Conservation (phyloP, 768 basidiomycete species). For the Dacryopinax spathularia region DNA sequence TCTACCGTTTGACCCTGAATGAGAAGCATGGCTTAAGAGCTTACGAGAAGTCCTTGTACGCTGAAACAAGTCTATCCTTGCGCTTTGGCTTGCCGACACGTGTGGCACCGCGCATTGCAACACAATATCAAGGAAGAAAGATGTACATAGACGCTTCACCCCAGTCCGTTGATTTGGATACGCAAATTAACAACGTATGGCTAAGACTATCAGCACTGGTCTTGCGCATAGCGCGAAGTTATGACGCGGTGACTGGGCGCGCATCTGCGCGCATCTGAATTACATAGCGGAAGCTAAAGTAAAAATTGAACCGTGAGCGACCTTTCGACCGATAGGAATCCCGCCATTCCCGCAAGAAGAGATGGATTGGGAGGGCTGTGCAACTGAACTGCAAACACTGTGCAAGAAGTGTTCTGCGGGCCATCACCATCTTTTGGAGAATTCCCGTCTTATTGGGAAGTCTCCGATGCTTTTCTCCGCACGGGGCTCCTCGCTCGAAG, state of each 20-base stretch:
- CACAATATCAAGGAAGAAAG: neutral
- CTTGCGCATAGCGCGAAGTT: no score
- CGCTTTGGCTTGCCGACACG: neutral
- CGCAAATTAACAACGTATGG: no score
- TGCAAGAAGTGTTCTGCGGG: neutral
- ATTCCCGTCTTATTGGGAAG: neutral
- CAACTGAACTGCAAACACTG: neutral
- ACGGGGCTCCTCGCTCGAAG: neutral
- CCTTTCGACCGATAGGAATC: neutral
- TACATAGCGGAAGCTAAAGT: no score
- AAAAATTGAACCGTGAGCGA: no score
- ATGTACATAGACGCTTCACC: no score
- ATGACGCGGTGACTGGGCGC: no score
- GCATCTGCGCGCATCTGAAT: no score
- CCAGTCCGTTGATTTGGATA: no score
- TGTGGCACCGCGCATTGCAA: neutral
- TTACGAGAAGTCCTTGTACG: neutral
- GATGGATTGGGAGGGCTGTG: neutral
- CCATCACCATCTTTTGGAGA: neutral
- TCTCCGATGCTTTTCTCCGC: neutral
- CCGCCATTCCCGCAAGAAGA: neutral
- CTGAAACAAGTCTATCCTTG: neutral
- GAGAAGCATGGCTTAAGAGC: neutral
- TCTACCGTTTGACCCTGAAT: neutral
- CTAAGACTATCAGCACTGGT: no score